Base-by-base conservation (phyloP, 139 green algal genomes). In the Chlamydomonas incerta region DNA sequence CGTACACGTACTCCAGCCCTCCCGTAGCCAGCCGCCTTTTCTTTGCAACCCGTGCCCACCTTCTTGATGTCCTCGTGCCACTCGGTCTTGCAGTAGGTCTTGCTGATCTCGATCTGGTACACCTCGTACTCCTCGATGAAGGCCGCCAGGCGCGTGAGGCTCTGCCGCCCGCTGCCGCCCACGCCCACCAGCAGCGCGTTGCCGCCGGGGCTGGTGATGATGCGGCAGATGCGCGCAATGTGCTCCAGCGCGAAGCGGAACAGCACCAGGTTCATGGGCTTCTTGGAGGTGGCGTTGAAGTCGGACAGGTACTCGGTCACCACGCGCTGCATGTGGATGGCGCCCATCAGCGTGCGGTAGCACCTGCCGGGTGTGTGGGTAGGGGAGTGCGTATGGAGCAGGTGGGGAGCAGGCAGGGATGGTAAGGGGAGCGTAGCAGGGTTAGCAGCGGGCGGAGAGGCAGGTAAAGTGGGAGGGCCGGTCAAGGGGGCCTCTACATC, bases 311-410 rank as follows among this genome's bases (percentile, higher is more conserved):
- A 95, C 58, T 94, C 92, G 5, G 77, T 86, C 17, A 94, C 83
- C 50, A 95, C 91, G 26, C 60, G 50, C 41, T 67, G 33, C 88
- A 92, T 92, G 89, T 97, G 94, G 82, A 97, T 90, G 60, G 94
- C 94, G 65, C 94, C 94, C 94, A 96, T 97, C 18, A 97, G 91
- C 34, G 95, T 98, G 67, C 95, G 93, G 86, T 96, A 96, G 85
- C 93, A 95, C n/a, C 80, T 92, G 72, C 74, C 33, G 21, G n/a
- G n/a, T n/a, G n/a, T n/a, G n/a, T n/a, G n/a, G n/a, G n/a, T n/a
- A n/a, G n/a, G n/a, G n/a, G n/a, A n/a, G n/a, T n/a, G n/a, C n/a
- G n/a, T n/a, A n/a, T n/a, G n/a, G n/a, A n/a, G n/a, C n/a, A n/a
- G n/a, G n/a, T n/a, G n/a, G 86, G n/a, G n/a, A n/a, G n/a, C n/a